These are phyloP conservation scores for Arabidopsis suecica DNA, from an alignment of 345 rosid genomes.

Conservation along the genomic window DNA sequence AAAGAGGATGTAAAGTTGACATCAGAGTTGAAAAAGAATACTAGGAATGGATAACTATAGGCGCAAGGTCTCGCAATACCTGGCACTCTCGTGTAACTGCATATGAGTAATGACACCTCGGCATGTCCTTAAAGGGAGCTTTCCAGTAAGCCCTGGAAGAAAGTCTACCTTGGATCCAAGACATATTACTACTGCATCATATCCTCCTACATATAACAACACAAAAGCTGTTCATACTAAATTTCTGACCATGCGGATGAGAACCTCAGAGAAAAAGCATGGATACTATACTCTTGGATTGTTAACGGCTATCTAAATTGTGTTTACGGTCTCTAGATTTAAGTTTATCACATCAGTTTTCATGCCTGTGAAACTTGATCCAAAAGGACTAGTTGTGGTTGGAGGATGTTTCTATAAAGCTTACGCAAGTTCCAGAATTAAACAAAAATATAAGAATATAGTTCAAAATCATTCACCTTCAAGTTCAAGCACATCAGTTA, in stretches of 20 bases:
- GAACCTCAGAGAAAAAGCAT: slow-evolving; percentile 8
- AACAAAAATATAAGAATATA: slow-evolving; percentile 5
- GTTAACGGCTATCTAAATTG: neutral
- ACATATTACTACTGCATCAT: slow-evolving; percentile 81
- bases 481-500: slow-evolving; percentile 58
- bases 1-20: slow-evolving; percentile 1
- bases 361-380: neutral
- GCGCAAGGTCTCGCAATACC: slow-evolving; percentile 46
- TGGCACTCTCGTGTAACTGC: slow-evolving; percentile 54
- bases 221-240: slow-evolving; percentile 1
- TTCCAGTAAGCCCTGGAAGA: slow-evolving; percentile 77
- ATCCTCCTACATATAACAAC: slow-evolving; percentile 54
- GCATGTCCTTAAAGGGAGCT: slow-evolving; percentile 87
- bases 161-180: slow-evolving; percentile 79
- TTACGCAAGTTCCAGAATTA: slow-evolving; percentile 18
- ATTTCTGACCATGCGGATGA: neutral
- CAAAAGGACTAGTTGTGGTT: neutral
- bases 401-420: slow-evolving; percentile 1
- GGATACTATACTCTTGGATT: neutral
- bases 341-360: slow-evolving; percentile 6
- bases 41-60: neutral
- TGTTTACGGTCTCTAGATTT: neutral
- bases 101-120: slow-evolving; percentile 81
- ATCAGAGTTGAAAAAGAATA: neutral
- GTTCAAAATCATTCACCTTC: slow-evolving; percentile 57